These are phyloP conservation scores for Rutidosis leptorrhynchoides DNA, from an alignment of 129 eudicot species.

Conservation along the genomic window DNA sequence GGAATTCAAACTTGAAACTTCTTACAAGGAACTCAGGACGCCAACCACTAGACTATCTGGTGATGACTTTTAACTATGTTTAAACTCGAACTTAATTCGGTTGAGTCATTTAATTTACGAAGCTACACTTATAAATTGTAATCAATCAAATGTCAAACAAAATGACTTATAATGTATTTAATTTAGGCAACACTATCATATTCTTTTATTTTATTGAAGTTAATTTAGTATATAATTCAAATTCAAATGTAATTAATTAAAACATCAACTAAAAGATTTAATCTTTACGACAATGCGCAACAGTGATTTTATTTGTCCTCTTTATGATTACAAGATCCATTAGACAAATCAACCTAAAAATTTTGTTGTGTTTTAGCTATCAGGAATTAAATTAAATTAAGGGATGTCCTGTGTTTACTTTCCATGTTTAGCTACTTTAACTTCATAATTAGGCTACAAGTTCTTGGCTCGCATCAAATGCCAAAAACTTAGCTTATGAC, in stretches of 20 bases:
- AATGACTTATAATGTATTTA: no score
- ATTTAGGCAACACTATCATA: no score
- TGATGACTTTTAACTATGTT: no score
- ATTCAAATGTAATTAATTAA: no score
- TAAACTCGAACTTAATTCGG: no score
- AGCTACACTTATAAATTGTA: no score
- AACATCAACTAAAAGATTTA: not conserved
- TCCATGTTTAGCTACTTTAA: not conserved
- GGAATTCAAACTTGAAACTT: no score
- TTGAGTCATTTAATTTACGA: no score
- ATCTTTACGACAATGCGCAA: not conserved
- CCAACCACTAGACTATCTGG: no score
- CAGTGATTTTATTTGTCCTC: not conserved
- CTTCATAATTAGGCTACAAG: not conserved
- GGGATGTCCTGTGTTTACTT: not conserved
- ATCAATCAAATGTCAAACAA: no score
- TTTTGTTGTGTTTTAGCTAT: slow-evolving; percentile 5
- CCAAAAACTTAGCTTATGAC: not conserved
- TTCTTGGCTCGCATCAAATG: slow-evolving; percentile 3
- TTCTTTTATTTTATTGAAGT: not conserved
- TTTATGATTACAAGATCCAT: not conserved
- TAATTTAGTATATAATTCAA: no score
- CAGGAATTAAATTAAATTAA: not conserved
- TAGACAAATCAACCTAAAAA: slow-evolving; percentile 23
- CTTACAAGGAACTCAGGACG: no score